Conservation (phyloP, 2,329 filamentous ascomycete species). For the Herpotrichia juniperi region DNA sequence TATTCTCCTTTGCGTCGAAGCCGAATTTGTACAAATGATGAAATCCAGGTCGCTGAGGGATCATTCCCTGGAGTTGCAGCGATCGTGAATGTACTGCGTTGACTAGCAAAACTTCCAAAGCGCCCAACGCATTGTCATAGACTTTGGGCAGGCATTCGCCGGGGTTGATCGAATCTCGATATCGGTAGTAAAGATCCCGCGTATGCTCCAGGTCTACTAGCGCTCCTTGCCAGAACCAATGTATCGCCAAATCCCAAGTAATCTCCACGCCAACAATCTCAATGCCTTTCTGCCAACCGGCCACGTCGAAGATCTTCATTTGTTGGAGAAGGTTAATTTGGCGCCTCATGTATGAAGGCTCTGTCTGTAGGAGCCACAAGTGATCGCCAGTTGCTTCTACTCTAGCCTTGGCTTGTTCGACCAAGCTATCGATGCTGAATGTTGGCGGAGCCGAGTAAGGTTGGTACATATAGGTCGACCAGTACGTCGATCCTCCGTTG, state of each 20-base stretch:
- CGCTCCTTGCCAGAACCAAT: slow-evolving; percentile 14
- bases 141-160: slow-evolving; percentile 12
- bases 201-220: slow-evolving; percentile 11
- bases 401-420: slow-evolving; percentile 12
- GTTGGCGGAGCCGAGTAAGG: slow-evolving; percentile 19
- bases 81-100: slow-evolving; percentile 5
- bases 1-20: neutral
- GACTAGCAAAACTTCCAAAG: slow-evolving; percentile 14
- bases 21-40: slow-evolving; percentile 1
- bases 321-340: slow-evolving; percentile 12
- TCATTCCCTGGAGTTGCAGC: slow-evolving; percentile 10
- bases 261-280: neutral
- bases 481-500: slow-evolving; percentile 9
- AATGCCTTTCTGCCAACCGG: neutral
- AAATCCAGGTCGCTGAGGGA: slow-evolving; percentile 19
- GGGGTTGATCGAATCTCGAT: slow-evolving; percentile 9
- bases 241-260: neutral
- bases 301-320: neutral
- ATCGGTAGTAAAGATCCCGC: slow-evolving; percentile 4
- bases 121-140: slow-evolving; percentile 15
- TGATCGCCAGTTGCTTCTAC: slow-evolving; percentile 23
- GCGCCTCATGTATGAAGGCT: slow-evolving; percentile 18
- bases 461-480: slow-evolving; percentile 16
- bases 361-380: slow-evolving; percentile 30
- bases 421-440: slow-evolving; percentile 17